phyloP scores from a whole-genome alignment of 2,329 filamentous ascomycete genomes.

The Lecanicillium sp. region DNA sequence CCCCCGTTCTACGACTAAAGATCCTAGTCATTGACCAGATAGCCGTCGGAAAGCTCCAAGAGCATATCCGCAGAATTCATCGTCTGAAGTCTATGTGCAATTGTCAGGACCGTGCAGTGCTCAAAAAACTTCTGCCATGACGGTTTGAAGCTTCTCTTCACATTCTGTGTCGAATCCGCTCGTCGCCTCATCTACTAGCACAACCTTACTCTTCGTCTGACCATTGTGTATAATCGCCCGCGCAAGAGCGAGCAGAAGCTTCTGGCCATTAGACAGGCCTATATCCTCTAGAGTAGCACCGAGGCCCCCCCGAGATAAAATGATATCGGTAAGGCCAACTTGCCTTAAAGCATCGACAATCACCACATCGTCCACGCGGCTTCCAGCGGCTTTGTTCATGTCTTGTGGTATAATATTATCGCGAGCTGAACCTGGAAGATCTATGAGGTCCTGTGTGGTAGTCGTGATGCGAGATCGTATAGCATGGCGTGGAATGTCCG shows the following conservation, averaged over 20 bases:
- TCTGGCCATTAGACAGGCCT: conserved; percentile 3
- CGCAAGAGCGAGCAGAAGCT: background rate
- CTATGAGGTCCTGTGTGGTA: background rate
- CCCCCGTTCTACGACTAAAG: no score
- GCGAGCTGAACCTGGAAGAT: background rate
- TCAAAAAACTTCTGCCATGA: no score
- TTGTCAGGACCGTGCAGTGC: no score
- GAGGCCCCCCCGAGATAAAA: background rate
- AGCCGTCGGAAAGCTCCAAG: no score
- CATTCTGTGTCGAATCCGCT: background rate
- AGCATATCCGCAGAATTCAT: no score
- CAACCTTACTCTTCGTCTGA: background rate
- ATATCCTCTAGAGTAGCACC: background rate
- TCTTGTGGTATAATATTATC: conserved; percentile 3
- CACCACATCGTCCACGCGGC: background rate
- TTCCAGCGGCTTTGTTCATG: background rate
- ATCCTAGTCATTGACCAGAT: no score
- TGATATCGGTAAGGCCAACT: background rate
- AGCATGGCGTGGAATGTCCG: background rate
- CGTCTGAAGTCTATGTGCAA: no score
- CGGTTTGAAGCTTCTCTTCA: no score
- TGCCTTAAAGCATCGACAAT: background rate
- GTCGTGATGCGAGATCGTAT: conserved; percentile 3
- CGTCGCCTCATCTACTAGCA: conserved; percentile 3
- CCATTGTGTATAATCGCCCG: conserved; percentile 1